Base-by-base conservation (phyloP, 1,284 basidiomycete genomes). In the Leucoagaricus sp. region DNA sequence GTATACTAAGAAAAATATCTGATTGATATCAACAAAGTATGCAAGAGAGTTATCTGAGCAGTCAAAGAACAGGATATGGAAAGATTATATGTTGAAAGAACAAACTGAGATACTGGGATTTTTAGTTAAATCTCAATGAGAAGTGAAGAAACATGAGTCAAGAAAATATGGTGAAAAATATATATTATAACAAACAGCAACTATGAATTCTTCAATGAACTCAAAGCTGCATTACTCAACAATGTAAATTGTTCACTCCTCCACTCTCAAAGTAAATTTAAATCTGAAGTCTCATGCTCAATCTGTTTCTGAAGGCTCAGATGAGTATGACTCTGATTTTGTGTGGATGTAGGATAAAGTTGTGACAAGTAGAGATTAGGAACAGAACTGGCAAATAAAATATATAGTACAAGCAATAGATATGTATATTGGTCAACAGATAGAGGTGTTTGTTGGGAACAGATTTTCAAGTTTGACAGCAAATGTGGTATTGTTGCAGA, bases 161-260 rank as follows among this genome's bases (percentile, higher is more conserved):
- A 51, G 51, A 59, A 61, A 67, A n/a, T n/a, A n/a, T n/a, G n/a
- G n/a, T n/a, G n/a, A n/a, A n/a, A 59, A 42, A 38, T 85, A 23
- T 84, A 81, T 61, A 70, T 86, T 48, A 78, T 85, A 77, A 84
- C 84, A 34, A 85, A 86, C 50, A 85, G 74, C 1, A 66, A 75
- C 15, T 38, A 46, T 10, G 59, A 60, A n/a, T 86, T 80, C 78
- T 65, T 83, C 4, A 59, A 62, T 1, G 74, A 81, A 57, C 71
- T 86, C 23, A 75, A 75, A 61, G 54, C 58, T 0, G 77, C 73
- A 25, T 61, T 84, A 41, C 64, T 72, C 19, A 53, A 40, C 33
- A 67, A 65, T 50, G 77, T 75, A 65, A 49, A 74, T 25, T 38
- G 44, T 49, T 62, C 76, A 29, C 72, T 67, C 63, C 49, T 44